Conservation (phyloP, 768 basidiomycete species). For the Lactifluus pinguis region DNA sequence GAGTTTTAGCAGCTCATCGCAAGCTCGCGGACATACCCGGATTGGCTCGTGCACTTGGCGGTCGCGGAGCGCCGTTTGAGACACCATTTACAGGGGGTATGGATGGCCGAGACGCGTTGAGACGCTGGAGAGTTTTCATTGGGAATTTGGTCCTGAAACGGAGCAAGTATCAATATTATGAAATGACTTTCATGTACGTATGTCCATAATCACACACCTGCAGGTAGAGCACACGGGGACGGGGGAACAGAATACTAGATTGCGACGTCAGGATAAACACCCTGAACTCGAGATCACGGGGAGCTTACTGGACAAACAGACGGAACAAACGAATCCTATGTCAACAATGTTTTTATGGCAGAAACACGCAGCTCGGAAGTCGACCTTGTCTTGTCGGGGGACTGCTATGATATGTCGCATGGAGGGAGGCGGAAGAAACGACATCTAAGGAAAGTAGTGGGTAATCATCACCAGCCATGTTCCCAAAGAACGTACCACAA, state of each 20-base stretch:
- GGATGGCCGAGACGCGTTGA: conserved; percentile 45
- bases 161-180: background rate
- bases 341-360: conserved; percentile 97
- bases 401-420: conserved; percentile 72
- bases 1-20: conserved; percentile 1
- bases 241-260: conserved; percentile 84
- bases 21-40: conserved; percentile 17
- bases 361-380: conserved; percentile 97
- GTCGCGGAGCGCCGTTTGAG: conserved; percentile 13
- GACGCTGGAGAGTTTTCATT: conserved; percentile 79
- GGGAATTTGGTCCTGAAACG: conserved; percentile 84
- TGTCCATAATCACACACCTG: conserved; percentile 44
- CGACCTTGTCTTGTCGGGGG: conserved; percentile 90
- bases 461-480: background rate
- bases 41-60: conserved; percentile 11
- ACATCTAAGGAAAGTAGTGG: conserved; percentile 53
- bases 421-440: conserved; percentile 61
- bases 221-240: conserved; percentile 92
- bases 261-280: background rate
- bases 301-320: conserved; percentile 86
- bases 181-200: background rate
- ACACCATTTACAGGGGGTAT: conserved; percentile 14
- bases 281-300: background rate
- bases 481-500: conserved; percentile 45
- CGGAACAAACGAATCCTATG: conserved; percentile 97